phyloP scores from a whole-genome alignment of 2,329 filamentous ascomycete genomes.

The Drechslerella coelobrocha region DNA sequence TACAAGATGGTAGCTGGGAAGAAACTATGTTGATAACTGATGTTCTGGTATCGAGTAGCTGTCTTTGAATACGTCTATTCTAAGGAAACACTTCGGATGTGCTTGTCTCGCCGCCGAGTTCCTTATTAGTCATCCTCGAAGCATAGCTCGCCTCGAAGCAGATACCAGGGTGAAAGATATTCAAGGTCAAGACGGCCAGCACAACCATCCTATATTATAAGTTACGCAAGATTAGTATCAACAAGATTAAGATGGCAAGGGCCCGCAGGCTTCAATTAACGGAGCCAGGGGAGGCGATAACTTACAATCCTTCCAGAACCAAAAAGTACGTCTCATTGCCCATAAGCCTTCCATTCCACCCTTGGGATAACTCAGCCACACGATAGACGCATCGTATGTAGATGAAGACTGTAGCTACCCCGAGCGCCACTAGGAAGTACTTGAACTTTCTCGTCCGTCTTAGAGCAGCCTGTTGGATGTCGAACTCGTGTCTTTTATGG shows the following conservation, averaged over 20 bases:
- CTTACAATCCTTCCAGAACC: conserved; percentile 64
- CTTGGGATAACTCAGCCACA: conserved; percentile 70
- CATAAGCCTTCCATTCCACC: conserved; percentile 69
- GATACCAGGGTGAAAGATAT: conserved; percentile 61
- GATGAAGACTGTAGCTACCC: conserved; percentile 68
- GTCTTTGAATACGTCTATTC: conserved; percentile 4
- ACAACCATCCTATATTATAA: conserved; percentile 59
- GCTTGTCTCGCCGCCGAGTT: conserved; percentile 10
- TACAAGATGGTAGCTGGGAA: no score
- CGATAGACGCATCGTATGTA: conserved; percentile 71
- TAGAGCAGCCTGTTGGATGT: conserved; percentile 58
- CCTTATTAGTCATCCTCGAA: conserved; percentile 16
- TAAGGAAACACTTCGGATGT: conserved; percentile 13
- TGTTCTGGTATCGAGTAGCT: no score
- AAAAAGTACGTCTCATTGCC: conserved; percentile 65
- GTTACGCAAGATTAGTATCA: conserved; percentile 13
- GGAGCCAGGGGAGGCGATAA: background rate
- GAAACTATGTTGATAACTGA: no score
- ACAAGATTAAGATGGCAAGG: no score
- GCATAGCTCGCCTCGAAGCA: conserved; percentile 53
- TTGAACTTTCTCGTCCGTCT: conserved; percentile 62
- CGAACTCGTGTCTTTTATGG: conserved; percentile 47
- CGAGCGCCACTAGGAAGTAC: conserved; percentile 65
- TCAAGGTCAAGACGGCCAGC: conserved; percentile 61
- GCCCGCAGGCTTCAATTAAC: background rate